Conservation (phyloP, 1,284 basidiomycete species). For the Cutaneotrichosporon mucoides region DNA sequence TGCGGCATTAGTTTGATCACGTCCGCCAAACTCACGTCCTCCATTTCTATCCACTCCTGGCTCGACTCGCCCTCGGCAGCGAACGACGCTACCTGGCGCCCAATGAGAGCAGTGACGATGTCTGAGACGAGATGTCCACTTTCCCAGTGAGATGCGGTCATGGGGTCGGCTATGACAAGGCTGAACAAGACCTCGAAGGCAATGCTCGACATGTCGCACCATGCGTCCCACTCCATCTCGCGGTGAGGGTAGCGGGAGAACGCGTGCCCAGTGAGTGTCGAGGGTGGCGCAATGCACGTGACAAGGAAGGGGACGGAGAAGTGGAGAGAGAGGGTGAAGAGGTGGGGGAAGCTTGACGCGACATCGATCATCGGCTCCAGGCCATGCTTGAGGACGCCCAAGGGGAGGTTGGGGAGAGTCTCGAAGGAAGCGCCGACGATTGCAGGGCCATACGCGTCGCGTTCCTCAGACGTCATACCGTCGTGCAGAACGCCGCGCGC, state of each 20-base stretch:
- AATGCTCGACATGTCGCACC: slow-evolving; percentile 64
- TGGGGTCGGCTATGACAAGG: slow-evolving; percentile 31
- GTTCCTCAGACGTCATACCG: slow-evolving; percentile 29
- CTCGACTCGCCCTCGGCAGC: slow-evolving; percentile 53
- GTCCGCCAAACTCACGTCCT: slow-evolving; percentile 56
- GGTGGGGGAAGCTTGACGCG: slow-evolving; percentile 61
- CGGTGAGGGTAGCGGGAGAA: slow-evolving; percentile 32
- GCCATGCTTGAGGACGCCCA: slow-evolving; percentile 29
- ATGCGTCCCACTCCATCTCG: slow-evolving; percentile 58
- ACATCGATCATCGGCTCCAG: slow-evolving; percentile 68
- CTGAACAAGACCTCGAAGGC: slow-evolving; percentile 42
- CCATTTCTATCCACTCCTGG: slow-evolving; percentile 62
- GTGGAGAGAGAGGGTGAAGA: slow-evolving; percentile 61
- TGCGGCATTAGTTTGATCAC: slow-evolving; percentile 26
- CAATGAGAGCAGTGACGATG: slow-evolving; percentile 34
- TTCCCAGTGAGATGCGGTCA: slow-evolving; percentile 27
- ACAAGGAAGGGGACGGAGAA: slow-evolving; percentile 61
- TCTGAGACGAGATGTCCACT: slow-evolving; percentile 27
- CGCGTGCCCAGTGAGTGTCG: slow-evolving; percentile 15
- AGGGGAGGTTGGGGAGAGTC: slow-evolving; percentile 24
- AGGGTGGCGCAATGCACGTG: slow-evolving; percentile 32
- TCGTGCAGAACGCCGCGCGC: slow-evolving; percentile 32
- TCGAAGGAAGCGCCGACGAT: slow-evolving; percentile 31
- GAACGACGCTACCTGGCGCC: slow-evolving; percentile 30
- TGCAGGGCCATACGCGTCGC: slow-evolving; percentile 26